Percentiles rank a stretch among this genome's conserved stretches.
Evolutionary conservation across 2,329 filamentous ascomycete genomes (phyloP).

Genomic region (Apiospora sp.): DNA sequence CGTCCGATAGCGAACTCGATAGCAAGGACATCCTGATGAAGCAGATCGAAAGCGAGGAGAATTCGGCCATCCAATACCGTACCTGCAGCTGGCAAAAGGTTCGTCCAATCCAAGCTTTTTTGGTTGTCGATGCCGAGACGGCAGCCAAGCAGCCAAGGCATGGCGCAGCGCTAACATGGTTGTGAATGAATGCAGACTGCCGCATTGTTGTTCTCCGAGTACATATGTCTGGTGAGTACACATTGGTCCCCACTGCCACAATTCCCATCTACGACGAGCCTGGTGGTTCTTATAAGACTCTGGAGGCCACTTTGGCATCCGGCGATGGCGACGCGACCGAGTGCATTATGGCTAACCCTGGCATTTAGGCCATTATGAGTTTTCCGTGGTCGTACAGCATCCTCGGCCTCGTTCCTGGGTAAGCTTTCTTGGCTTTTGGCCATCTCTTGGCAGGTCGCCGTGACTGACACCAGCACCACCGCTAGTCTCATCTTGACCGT

Average conservation of each 20-base stretch:
- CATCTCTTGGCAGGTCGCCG: conserved; percentile 29
- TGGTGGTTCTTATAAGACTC: background rate
- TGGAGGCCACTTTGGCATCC: background rate
- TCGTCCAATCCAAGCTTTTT: conserved; percentile 32
- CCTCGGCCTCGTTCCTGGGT: conserved; percentile 84
- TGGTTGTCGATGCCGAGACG: conserved; percentile 22
- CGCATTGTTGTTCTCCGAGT: conserved; percentile 89
- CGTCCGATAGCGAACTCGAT: conserved; percentile 54
- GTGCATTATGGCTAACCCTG: background rate
- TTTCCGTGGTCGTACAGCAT: conserved; percentile 94
- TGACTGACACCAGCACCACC: background rate
- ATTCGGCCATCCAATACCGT: conserved; percentile 85
- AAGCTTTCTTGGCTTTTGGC: conserved; percentile 34
- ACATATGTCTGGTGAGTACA: conserved; percentile 76
- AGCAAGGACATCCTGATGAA: conserved; percentile 59
- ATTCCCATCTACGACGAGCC: background rate
- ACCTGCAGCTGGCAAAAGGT: conserved; percentile 95
- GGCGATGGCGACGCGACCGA: conserved; percentile 42
- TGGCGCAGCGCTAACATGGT: conserved; percentile 28
- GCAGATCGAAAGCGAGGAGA: conserved; percentile 80
- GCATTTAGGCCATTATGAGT: conserved; percentile 77
- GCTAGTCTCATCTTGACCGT: conserved; percentile 76
- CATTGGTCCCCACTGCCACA: background rate
- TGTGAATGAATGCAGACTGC: conserved; percentile 67
- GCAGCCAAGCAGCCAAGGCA: conserved; percentile 31